Evolutionary conservation across 2,329 filamentous ascomycete species (phyloP).

Genomic region (Hypoxylon sp.): DNA sequence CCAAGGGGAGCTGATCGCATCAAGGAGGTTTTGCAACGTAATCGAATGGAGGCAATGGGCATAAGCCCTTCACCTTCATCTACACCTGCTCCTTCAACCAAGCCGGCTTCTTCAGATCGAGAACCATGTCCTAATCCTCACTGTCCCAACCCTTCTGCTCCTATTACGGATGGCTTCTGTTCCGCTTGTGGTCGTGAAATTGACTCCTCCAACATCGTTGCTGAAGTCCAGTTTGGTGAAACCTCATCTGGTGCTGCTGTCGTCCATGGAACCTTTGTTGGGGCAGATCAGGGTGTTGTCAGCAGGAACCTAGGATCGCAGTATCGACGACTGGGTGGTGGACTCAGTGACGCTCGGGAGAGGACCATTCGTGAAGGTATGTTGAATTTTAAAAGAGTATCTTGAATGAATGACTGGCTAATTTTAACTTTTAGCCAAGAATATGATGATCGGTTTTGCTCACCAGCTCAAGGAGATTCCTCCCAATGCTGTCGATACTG

Average conservation of each 20-base stretch:
- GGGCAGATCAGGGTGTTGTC: constrained; percentile 86
- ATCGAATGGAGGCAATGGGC: constrained; percentile 49
- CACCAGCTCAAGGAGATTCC: constrained; percentile 70
- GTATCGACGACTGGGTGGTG: constrained; percentile 71
- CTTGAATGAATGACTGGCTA: constrained; percentile 43
- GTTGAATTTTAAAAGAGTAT: constrained; percentile 19
- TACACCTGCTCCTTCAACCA: constrained; percentile 35
- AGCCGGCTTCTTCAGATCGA: constrained; percentile 40
- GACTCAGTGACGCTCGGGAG: constrained; percentile 68
- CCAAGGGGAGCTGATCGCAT: constrained; percentile 65
- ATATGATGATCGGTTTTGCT: constrained; percentile 74
- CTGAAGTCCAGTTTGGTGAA: constrained; percentile 93
- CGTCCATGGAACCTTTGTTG: constrained; percentile 91
- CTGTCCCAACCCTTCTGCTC: constrained; percentile 70
- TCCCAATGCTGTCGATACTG: constrained; percentile 74
- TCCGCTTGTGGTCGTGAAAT: constrained; percentile 87
- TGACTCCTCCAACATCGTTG: constrained; percentile 89
- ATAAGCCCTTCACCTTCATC: constrained; percentile 44
- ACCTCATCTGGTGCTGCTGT: constrained; percentile 86
- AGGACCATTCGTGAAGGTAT: constrained; percentile 69
- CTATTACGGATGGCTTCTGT: constrained; percentile 77
- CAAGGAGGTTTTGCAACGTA: constrained; percentile 59
- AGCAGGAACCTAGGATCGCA: constrained; percentile 77
- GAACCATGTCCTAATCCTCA: constrained; percentile 69
- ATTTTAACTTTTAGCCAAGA: constrained; percentile 57